Evolutionary conservation across 257 asterid genomes (phyloP).

Genomic region (Anisodus acutangulus): DNA sequence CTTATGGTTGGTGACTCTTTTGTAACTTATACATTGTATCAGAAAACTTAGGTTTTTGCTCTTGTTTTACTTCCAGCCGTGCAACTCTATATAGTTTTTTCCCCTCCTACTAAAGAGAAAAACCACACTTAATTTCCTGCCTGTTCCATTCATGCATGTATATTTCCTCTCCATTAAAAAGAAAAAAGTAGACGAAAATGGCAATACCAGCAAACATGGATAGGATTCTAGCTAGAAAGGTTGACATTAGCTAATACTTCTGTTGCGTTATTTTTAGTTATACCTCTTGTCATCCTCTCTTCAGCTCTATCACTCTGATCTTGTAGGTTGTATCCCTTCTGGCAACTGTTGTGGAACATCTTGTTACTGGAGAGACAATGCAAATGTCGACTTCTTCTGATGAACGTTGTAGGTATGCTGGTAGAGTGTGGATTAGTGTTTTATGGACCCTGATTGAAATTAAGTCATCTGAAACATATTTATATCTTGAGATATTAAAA

Average conservation of each 20-base stretch:
- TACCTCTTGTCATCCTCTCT: constrained; percentile 17
- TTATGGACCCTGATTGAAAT: constrained; percentile 20
- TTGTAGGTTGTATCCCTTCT: constrained; percentile 84
- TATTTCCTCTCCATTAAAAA: constrained; percentile 6
- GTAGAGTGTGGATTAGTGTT: constrained; percentile 1
- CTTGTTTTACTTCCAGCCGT: not conserved
- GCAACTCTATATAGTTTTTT: not conserved
- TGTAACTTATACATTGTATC: not conserved
- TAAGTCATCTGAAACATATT: not conserved
- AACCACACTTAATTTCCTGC: not conserved
- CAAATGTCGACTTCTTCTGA: constrained; percentile 88
- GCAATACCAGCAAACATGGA: constrained; percentile 16
- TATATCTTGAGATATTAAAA: not conserved
- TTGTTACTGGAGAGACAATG: constrained; percentile 99
- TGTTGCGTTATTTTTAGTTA: not conserved
- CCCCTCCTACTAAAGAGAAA: not conserved
- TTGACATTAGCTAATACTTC: not conserved
- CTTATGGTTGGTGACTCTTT: constrained; percentile 14
- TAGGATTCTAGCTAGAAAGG: not conserved
- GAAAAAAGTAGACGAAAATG: not conserved
- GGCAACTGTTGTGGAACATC: constrained; percentile 91
- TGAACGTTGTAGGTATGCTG: constrained; percentile 82
- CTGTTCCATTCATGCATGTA: not conserved
- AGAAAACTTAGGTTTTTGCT: not conserved
- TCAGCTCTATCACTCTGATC: not conserved